Conservation (phyloP, 345 rosid genomes). For the Eucalyptus marginata region DNA sequence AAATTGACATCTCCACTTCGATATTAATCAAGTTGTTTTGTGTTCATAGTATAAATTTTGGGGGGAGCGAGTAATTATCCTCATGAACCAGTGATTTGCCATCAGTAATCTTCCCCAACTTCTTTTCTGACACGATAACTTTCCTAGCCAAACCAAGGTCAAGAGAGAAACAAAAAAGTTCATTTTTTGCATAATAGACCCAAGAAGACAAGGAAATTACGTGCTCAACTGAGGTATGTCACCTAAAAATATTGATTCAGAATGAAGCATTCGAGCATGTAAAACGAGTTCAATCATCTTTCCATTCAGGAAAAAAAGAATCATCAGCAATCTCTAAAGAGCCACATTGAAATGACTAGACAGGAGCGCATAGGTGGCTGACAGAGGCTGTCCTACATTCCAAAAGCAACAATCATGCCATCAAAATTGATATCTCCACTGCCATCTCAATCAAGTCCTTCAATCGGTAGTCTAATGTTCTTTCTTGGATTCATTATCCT, state of each 20-base stretch:
- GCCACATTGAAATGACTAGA: not conserved
- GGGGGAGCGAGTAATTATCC: not conserved
- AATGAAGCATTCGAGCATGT: not conserved
- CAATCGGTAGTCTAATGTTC: not conserved
- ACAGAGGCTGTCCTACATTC: not conserved
- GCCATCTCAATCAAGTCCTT: not conserved
- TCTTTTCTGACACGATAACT: not conserved
- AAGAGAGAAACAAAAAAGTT: not conserved
- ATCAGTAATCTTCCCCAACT: not conserved
- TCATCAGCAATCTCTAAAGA: not conserved
- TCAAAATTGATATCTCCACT: not conserved
- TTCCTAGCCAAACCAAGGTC: not conserved
- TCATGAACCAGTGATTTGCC: not conserved
- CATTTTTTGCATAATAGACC: not conserved
- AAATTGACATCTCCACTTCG: not conserved
- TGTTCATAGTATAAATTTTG: fast-evolving
- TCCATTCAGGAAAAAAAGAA: not conserved
- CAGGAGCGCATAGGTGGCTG: not conserved
- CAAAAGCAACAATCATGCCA: not conserved
- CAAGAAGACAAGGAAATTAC: not conserved
- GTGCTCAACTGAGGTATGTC: not conserved
- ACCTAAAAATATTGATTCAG: not conserved
- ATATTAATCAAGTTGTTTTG: not conserved
- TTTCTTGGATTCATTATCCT: not conserved
- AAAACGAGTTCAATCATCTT: not conserved